Base-by-base conservation (phyloP, 2,329 filamentous ascomycete species). In the Pyrenophora graminea region DNA sequence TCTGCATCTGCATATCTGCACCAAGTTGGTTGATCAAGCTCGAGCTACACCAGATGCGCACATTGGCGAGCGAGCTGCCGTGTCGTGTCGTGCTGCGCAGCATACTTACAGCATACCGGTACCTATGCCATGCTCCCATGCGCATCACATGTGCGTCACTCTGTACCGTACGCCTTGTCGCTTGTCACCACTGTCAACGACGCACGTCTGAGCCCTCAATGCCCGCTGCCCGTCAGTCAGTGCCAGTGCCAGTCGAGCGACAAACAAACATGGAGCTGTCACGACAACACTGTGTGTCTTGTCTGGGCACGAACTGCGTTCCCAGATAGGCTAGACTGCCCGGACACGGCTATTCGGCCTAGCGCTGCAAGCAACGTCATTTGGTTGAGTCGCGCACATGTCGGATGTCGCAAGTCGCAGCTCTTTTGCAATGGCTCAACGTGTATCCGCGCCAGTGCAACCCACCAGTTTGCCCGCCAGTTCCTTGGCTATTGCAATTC, bases 341-440 rank as follows among this genome's bases (percentile, higher is more conserved):
- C 5, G 19, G 19, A 21, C 40, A 49, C 51, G 48, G 51, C n/a
- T 42, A 32, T 19, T 31, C 45, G 34, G 52, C 48, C 43, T 41
- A 39, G 31, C 42, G 23, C 17, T 27, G 33, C 39, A 34, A 32
- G 18, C 42, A 48, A 62, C 57, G 59, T 62, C 57, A 60, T 58
- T 50, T 25, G 30, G 23, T 25, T 32, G 25, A 27, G 45, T 39
- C 19, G 48, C 48, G 48, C 45, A 30, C 25, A 51, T 39, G 25
- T 40, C 42, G 49, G 33, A 40, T 21, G 19, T 21, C 19, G 33
- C 25, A 51, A 45, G 25, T 40, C 42, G 49, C 38, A 40, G 37
- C 37, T 23, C 10, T 30, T 13, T 30, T 30, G 27, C 27, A 13
- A 13, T 9, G 12, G 45, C 36, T 46, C 25, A 30, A 27, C n/a